Conservation (phyloP, 768 basidiomycete species). For the Lenzites betulinus region DNA sequence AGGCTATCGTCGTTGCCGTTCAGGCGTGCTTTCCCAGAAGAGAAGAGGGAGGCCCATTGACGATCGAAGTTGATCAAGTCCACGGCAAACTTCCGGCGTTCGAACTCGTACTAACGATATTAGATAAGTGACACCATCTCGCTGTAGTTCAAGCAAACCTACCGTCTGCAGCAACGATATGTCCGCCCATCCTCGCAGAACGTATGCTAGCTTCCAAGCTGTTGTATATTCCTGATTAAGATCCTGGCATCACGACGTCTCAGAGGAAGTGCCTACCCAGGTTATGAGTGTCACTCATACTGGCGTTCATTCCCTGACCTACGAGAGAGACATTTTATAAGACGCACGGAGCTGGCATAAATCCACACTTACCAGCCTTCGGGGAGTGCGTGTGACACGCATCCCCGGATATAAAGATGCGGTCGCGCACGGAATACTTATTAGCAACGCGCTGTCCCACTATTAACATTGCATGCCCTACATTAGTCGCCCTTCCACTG, state of each 20-base stretch:
- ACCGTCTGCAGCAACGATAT: constrained; percentile 49
- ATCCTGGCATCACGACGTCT: neutral
- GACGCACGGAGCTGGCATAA: too few relatives aligned
- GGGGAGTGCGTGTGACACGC: constrained; percentile 51
- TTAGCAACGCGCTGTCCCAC: constrained; percentile 60
- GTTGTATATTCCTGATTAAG: neutral
- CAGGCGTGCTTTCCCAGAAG: constrained; percentile 50
- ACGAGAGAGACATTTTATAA: neutral
- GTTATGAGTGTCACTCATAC: constrained; percentile 57
- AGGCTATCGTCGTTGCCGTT: constrained; percentile 44
- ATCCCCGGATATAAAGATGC: constrained; percentile 60
- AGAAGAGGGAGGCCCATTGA: constrained; percentile 50
- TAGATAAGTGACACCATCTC: too few relatives aligned
- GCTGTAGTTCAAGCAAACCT: constrained; percentile 8
- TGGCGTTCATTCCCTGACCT: constrained; percentile 55
- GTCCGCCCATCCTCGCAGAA: constrained; percentile 49
- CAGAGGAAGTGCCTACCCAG: constrained; percentile 35
- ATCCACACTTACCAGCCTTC: constrained; percentile 38
- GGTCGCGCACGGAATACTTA: constrained; percentile 46
- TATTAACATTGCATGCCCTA: constrained; percentile 22
- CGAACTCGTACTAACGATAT: constrained; percentile 49
- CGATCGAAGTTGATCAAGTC: constrained; percentile 59
- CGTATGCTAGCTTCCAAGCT: constrained; percentile 56
- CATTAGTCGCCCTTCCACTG: neutral
- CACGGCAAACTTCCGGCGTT: constrained; percentile 54